Conservation (phyloP, 345 rosid genomes). For the Hypericum androsaemum region DNA sequence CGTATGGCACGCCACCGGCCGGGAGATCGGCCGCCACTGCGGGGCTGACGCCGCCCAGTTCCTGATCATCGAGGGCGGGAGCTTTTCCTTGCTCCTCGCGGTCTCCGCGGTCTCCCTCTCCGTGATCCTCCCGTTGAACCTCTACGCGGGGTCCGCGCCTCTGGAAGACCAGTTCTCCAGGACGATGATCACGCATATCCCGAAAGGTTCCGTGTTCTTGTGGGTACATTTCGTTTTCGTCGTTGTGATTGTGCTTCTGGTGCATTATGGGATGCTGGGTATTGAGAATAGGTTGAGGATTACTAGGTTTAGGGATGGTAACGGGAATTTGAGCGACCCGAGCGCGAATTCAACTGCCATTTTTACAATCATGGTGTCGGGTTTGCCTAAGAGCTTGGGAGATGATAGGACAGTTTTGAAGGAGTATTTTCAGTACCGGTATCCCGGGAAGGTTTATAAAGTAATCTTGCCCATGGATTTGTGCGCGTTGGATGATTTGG, state of each 20-base stretch:
- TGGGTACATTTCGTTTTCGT: conserved; percentile 84
- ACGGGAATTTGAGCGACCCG: conserved; percentile 72
- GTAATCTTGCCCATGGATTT: conserved; percentile 88
- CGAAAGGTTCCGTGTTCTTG: conserved; percentile 67
- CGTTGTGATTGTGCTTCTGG: conserved; percentile 42
- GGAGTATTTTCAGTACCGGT: conserved; percentile 64
- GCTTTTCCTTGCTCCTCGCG: conserved; percentile 48
- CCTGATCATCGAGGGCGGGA: conserved; percentile 84
- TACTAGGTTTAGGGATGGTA: conserved; percentile 91
- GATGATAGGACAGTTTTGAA: conserved; percentile 50
- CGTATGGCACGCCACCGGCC: conserved; percentile 86
- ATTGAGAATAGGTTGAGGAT: conserved; percentile 58
- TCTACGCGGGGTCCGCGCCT: conserved; percentile 68
- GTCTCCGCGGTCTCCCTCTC: conserved; percentile 45
- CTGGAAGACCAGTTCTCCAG: conserved; percentile 73
- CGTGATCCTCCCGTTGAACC: conserved; percentile 70
- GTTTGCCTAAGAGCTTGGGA: conserved; percentile 75
- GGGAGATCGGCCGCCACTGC: conserved; percentile 83
- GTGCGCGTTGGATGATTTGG: conserved; percentile 88
- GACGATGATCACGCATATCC: conserved; percentile 69
- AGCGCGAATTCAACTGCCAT: conserved; percentile 61
- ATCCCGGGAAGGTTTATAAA: conserved; percentile 77
- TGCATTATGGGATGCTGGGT: conserved; percentile 63
- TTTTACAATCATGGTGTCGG: conserved; percentile 81
- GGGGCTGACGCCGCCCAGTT: conserved; percentile 97